Base-by-base conservation (phyloP, 2,329 filamentous ascomycete genomes). In the Aspergillus sp. region DNA sequence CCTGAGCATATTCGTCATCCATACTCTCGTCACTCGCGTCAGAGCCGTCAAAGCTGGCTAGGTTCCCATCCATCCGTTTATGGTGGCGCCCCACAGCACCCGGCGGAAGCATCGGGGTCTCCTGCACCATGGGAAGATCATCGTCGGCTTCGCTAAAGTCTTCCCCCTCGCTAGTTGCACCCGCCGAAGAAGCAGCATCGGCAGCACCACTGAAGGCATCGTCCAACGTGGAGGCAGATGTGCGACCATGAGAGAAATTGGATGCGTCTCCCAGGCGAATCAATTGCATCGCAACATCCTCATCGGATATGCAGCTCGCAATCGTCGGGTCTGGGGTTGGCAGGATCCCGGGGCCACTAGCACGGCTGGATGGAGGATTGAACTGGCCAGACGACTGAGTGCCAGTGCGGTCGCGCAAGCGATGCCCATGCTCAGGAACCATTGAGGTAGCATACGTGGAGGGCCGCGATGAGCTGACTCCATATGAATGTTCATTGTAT, bases 291-390 rank as follows among this genome's bases (percentile, higher is more conserved):
- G 91, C 91, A 41, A 96, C 91, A 61, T 98, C 91, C 61, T 98
- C 91, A 56, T 98, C 91, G 10, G 89, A 96, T 60, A 98, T 89
- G 59, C 86, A 93, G 63, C 89, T 96, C 34, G 85, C 85, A 48
- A 96, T 83, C 8, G 91, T 98, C n/a, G 89, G 89, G 50, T 96
- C 91, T 15, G 91, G 91, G 2, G 91, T 98, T 13, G 88, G 88
- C 42, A 95, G 68, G 46, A 93, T 75, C 34, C 79, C 78, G 42
- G 68, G 56, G 30, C 55, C 63, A 32, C 57, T 51, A 26, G 45
- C 47, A 24, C 53, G 56, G 35, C 51, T 56, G 25, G 59, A 62
- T 32, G 55, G 53, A 40, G 58, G 61, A 41, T 55, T 55, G 29
- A 62, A 64, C 25, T 55, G 53, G 31, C 56, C 51, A 14, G 52